Percentiles rank a stretch among this genome's conserved stretches.
Evolutionary conservation across 345 rosid genomes (phyloP).

Genomic region (Orychophragmus violaceus): DNA sequence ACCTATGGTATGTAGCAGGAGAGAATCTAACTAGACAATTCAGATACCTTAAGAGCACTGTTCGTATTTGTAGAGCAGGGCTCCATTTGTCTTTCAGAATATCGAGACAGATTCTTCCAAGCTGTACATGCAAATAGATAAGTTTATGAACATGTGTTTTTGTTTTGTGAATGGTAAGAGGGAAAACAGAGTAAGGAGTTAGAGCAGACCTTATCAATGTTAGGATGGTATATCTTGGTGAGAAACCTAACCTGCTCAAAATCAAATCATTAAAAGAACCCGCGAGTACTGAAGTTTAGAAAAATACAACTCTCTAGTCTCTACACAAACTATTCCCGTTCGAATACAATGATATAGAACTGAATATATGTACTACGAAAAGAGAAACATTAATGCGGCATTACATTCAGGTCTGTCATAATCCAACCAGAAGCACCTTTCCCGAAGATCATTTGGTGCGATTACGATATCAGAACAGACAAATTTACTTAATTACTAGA

Average conservation of each 20-base stretch:
- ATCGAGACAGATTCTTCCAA: slow-evolving; percentile 73
- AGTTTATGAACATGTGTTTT: background rate
- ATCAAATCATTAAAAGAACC: slow-evolving; percentile 1
- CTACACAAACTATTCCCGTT: background rate
- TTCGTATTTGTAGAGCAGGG: slow-evolving; percentile 97
- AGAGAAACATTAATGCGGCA: background rate
- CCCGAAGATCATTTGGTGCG: background rate
- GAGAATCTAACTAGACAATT: background rate
- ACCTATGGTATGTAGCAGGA: background rate
- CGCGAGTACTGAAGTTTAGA: background rate
- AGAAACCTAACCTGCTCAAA: slow-evolving; percentile 86
- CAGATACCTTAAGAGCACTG: slow-evolving; percentile 87
- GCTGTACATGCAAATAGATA: slow-evolving; percentile 37
- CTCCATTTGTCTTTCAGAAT: slow-evolving; percentile 99
- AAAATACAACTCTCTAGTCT: background rate
- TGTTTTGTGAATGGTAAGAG: background rate
- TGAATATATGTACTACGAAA: background rate
- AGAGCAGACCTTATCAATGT: slow-evolving; percentile 79
- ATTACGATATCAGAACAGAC: background rate
- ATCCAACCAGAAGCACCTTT: background rate
- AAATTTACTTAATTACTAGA: background rate
- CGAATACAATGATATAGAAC: background rate
- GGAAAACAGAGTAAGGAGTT: background rate
- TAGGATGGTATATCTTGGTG: slow-evolving; percentile 97
- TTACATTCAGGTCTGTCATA: background rate